Base-by-base conservation (phyloP, 352 stramenopile genomes). In the Chrysophaeum taylorii region DNA sequence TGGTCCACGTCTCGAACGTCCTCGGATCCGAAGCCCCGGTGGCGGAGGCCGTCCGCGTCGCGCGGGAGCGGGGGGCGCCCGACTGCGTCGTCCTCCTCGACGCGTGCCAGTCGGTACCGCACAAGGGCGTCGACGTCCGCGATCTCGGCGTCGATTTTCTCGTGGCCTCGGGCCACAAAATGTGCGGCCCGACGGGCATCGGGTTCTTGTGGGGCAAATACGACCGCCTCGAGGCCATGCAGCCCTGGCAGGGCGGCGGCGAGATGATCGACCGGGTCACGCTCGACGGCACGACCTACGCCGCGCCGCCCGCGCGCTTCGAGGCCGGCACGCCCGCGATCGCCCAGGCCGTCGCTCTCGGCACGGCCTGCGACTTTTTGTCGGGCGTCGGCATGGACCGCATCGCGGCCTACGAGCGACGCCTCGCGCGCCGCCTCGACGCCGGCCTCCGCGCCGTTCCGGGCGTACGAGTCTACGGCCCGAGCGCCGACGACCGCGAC, bases 131-230 rank as follows among this genome's bases (percentile, higher is more conserved):
- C 2, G 80, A 92, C 71, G 87, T 93, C 15, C 84, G 89, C 78
- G 71, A 72, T 7, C 70, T 92, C 1, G 81, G 80, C 35, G 79
- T 85, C 15, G 87, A 93, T 71, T 92, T 91, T 70, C 69, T 92
- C n/a, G 86, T 84, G 2, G 83, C 82, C 27, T 89, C 80, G 1
- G 83, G 84, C 43, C 87, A 93, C 75, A 93, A 93, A 79, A 91
- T 92, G 84, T 91, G 84, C 69, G 87, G 84, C 27, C 87, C 87
- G 4, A 93, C 86, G n/a, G 87, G 86, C 0, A 89, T 92, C 71
- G 87, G 87, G 0, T 90, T 92, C 73, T 73, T 93, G 0, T 92
- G 84, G 78, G 85, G 81, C 0, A 79, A 73, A 57, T 78, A 88
- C 70, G 72, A 78, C 0, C 42, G 89, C 37, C 72, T 92, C 29